Base-by-base conservation (phyloP, 2,329 filamentous ascomycete species). In the Chalaropsis thielavioides region DNA sequence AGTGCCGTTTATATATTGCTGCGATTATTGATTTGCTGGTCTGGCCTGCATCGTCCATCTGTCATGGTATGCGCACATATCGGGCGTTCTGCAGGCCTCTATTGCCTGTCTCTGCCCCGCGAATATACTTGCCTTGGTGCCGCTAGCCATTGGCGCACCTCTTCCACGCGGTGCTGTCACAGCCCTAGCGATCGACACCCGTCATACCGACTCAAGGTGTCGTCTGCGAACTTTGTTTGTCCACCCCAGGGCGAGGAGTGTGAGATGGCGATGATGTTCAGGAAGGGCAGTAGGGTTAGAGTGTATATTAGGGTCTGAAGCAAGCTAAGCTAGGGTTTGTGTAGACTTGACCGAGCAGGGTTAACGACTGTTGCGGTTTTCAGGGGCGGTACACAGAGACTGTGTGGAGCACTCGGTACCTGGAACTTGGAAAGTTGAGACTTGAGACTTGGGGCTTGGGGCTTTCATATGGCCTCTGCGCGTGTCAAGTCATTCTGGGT, bases 241-340 rank as follows among this genome's bases (percentile, higher is more conserved):
- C 75, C 75, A 2, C 77, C 79, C 78, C 77, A 83, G 8, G 75
- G 72, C 8, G 82, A 84, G 46, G 82, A 80, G 73, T 85, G 83
- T 27, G 82, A 84, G 62, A 85, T 75, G 68, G 82, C 82, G 65
- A 85, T 75, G 74, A 81, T 84, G 66, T 76, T 77, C 11, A 84
- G 74, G 31, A n/a, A n/a, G n/a, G n/a, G n/a, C n/a, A n/a, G n/a
- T n/a, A n/a, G n/a, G n/a, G n/a, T n/a, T n/a, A n/a, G n/a, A n/a
- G n/a, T n/a, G n/a, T n/a, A n/a, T n/a, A n/a, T n/a, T n/a, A n/a
- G n/a, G n/a, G n/a, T n/a, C n/a, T n/a, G n/a, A n/a, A n/a, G n/a
- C n/a, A n/a, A n/a, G n/a, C n/a, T n/a, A 51, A 31, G 6, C 31
- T 31, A 31, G 31, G 31, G 31, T 31, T 31, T 6, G 31, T 31